Evolutionary conservation across 164 flowering plant genomes (phyloP).

Genomic region (Aristolochia contorta): DNA sequence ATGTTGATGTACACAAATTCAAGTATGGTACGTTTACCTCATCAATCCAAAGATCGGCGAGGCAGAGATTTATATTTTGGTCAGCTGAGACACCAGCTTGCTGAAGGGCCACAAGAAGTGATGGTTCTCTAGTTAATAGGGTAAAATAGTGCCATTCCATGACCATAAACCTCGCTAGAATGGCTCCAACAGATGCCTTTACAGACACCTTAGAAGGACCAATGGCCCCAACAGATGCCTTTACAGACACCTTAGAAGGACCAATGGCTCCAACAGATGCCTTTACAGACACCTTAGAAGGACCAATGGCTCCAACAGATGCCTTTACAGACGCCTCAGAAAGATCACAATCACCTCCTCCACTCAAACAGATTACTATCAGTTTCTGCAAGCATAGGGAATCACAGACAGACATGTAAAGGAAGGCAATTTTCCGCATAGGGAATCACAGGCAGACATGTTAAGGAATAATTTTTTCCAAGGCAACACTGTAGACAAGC

Average conservation of each 20-base stretch:
- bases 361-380: conserved; percentile 60
- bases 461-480: too few relatives aligned
- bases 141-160: conserved; percentile 76
- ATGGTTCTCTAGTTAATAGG: conserved; percentile 66
- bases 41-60: conserved; percentile 90
- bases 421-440: neutral
- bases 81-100: conserved; percentile 48
- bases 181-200: conserved; percentile 70
- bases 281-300: too few relatives aligned
- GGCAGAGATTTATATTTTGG: conserved; percentile 72
- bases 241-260: too few relatives aligned
- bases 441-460: too few relatives aligned
- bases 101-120: conserved; percentile 50
- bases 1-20: too few relatives aligned
- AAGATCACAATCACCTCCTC: conserved; percentile 80
- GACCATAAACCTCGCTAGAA: conserved; percentile 81
- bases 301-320: too few relatives aligned
- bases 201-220: conserved; percentile 70
- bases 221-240: too few relatives aligned
- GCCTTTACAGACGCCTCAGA: too few relatives aligned
- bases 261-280: too few relatives aligned
- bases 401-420: neutral
- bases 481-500: neutral
- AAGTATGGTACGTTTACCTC: conserved; percentile 43
- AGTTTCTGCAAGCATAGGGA: conserved; percentile 50